Percentiles rank a stretch among this genome's conserved stretches.
Conservation (phyloP, 1,284 basidiomycete genomes). For the Agaricales sp. region DNA sequence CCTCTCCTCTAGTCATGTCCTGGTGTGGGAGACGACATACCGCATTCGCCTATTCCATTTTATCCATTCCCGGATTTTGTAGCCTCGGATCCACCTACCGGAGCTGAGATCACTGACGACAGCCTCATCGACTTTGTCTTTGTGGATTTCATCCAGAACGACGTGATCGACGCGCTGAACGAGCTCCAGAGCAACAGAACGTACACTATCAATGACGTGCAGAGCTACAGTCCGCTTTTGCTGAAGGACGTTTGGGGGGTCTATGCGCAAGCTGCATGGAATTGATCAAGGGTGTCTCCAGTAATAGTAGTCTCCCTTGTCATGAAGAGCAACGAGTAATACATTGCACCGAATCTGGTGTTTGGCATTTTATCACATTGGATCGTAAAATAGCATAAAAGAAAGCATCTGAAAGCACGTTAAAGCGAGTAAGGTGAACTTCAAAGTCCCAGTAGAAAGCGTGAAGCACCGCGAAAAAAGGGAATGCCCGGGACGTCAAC, state of each 20-base stretch:
- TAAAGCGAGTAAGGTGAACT: no score
- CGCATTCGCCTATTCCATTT: slow-evolving; percentile 46
- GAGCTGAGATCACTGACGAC: slow-evolving; percentile 34
- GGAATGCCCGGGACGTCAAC: no score
- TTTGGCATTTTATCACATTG: no score
- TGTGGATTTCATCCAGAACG: slow-evolving; percentile 49
- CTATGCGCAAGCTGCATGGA: slow-evolving; percentile 52
- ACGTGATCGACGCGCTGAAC: slow-evolving; percentile 48
- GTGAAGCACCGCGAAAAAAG: no score
- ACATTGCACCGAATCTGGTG: no score
- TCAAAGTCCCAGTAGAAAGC: no score
- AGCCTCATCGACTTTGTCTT: slow-evolving; percentile 61
- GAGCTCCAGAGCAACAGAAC: slow-evolving; percentile 34
- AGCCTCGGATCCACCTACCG: slow-evolving; percentile 40
- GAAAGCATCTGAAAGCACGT: no score
- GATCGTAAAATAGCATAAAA: no score
- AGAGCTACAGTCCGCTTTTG: slow-evolving; percentile 39
- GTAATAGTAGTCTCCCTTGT: no score
- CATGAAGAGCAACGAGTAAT: no score
- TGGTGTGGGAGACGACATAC: slow-evolving; percentile 60
- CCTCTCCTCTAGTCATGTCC: slow-evolving; percentile 41
- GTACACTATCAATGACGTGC: slow-evolving; percentile 42
- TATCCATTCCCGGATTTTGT: slow-evolving; percentile 47
- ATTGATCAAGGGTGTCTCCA: no score
- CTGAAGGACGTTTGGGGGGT: slow-evolving; percentile 43